These are phyloP conservation scores for Penicillium pancosmium DNA, from an alignment of 495 filamentous ascomycete genomes.

Conservation along the genomic window DNA sequence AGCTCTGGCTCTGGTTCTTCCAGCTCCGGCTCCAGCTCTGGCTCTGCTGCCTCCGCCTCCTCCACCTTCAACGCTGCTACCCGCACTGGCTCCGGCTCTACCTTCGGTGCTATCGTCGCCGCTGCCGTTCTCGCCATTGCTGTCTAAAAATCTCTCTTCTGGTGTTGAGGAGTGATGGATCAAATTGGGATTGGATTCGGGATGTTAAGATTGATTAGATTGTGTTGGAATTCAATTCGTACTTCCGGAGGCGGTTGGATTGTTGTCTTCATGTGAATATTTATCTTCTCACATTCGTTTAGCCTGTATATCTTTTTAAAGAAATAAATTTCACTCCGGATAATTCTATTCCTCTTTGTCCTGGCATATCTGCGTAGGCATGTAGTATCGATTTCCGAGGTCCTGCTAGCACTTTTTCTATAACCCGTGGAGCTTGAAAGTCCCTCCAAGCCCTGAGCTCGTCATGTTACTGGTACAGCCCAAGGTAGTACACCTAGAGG, in stretches of 20 bases:
- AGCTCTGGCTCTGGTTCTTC: conserved; percentile 17
- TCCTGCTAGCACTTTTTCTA: too few species aligned
- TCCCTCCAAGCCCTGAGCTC: too few species aligned
- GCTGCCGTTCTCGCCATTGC: conserved; percentile 34
- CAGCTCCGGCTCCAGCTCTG: conserved; percentile 8
- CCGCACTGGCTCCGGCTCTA: conserved; percentile 13
- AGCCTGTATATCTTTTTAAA: conserved; percentile 3
- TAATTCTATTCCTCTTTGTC: not conserved
- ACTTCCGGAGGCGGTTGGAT: conserved; percentile 13
- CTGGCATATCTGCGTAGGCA: too few species aligned
- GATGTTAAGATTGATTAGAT: conserved; percentile 5
- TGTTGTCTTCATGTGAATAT: conserved; percentile 7
- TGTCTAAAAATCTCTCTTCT: conserved; percentile 30
- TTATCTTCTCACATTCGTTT: conserved; percentile 8
- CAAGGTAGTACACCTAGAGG: too few species aligned
- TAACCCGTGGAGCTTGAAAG: too few species aligned
- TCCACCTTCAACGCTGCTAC: conserved; percentile 36
- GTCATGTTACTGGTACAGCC: too few species aligned
- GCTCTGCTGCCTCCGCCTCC: conserved; percentile 3
- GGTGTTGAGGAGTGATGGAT: conserved; percentile 22
- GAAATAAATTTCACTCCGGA: conserved; percentile 3
- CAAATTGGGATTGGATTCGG: conserved; percentile 1
- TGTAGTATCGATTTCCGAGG: too few species aligned
- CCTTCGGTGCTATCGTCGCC: conserved; percentile 15
- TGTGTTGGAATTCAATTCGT: conserved; percentile 1